phyloP scores from a whole-genome alignment of 257 asterid species.

The Solanum sejunctum region DNA sequence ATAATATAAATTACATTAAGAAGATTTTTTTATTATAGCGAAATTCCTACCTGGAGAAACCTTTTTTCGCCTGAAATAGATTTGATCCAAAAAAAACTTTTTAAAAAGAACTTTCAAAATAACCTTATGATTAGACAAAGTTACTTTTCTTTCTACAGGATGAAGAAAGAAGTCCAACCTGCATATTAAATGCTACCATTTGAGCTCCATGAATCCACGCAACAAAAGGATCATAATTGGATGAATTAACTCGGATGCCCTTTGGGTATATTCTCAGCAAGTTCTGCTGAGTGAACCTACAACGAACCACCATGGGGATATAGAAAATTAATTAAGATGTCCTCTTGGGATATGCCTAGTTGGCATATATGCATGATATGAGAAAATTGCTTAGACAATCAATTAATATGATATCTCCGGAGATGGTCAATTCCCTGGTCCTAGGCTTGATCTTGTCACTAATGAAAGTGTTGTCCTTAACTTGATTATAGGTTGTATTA shows the following conservation, averaged over 20 bases:
- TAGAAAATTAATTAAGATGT: background rate
- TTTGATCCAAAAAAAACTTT: too few relatives aligned
- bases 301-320: conserved; percentile 1
- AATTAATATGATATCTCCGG: background rate
- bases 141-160: background rate
- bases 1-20: too few relatives aligned
- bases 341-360: background rate
- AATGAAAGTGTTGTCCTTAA: background rate
- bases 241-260: conserved; percentile 80
- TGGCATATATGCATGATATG: background rate
- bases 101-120: too few relatives aligned
- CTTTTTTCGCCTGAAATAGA: too few relatives aligned
- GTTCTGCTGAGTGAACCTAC: conserved; percentile 74
- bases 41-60: too few relatives aligned
- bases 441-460: background rate
- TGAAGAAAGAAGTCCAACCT: conserved; percentile 34
- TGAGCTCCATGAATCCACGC: conserved; percentile 98
- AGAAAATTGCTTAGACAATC: background rate
- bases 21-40: too few relatives aligned
- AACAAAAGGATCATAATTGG: conserved; percentile 84
- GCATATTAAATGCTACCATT: conserved; percentile 96
- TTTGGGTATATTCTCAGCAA: conserved; percentile 76
- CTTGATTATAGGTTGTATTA: background rate
- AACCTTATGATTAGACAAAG: background rate
- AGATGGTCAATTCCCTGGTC: background rate